A percentile compares a stretch with the other conserved stretches of the same genome.
phyloP scores from a whole-genome alignment of 2,329 filamentous ascomycete species.

The Clonostachys sp. region DNA sequence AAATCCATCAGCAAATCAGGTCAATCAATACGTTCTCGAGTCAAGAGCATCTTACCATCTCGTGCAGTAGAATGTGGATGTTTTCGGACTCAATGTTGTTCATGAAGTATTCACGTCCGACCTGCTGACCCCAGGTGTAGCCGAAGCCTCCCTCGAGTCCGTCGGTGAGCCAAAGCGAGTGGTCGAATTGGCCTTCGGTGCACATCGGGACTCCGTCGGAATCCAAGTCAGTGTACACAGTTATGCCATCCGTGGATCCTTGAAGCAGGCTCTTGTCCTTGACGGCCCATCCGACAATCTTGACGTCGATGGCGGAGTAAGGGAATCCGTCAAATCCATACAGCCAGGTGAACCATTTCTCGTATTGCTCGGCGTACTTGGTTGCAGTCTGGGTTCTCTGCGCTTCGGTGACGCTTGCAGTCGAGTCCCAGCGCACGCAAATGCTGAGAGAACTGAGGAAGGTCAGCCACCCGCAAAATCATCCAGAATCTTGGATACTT shows the following conservation, averaged over 20 bases:
- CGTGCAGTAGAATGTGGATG: slow-evolving; percentile 39
- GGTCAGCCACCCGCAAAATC: too few relatives aligned
- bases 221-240: slow-evolving; percentile 35
- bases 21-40: too few relatives aligned
- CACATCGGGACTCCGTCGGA: slow-evolving; percentile 33
- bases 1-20: too few relatives aligned
- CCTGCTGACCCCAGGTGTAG: slow-evolving; percentile 40
- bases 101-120: slow-evolving; percentile 38
- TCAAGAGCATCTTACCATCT: slow-evolving; percentile 15
- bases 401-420: slow-evolving; percentile 23
- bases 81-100: slow-evolving; percentile 23
- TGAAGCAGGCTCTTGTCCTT: slow-evolving; percentile 26
- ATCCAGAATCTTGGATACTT: too few relatives aligned
- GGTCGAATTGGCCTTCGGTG: slow-evolving; percentile 34
- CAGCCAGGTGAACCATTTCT: slow-evolving; percentile 34
- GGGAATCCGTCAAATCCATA: slow-evolving; percentile 38
- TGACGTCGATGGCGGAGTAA: slow-evolving; percentile 27
- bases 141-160: slow-evolving; percentile 36
- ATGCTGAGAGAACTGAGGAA: too few relatives aligned
- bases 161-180: slow-evolving; percentile 41
- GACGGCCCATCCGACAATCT: slow-evolving; percentile 39
- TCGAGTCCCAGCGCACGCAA: slow-evolving; percentile 39
- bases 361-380: slow-evolving; percentile 25
- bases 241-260: slow-evolving; percentile 26
- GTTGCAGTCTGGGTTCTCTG: slow-evolving; percentile 27